Evolutionary conservation across 768 basidiomycete species (phyloP), one percentile per base, ranked within the genome.

Genomic region (Sutorius australiensis): DNA sequence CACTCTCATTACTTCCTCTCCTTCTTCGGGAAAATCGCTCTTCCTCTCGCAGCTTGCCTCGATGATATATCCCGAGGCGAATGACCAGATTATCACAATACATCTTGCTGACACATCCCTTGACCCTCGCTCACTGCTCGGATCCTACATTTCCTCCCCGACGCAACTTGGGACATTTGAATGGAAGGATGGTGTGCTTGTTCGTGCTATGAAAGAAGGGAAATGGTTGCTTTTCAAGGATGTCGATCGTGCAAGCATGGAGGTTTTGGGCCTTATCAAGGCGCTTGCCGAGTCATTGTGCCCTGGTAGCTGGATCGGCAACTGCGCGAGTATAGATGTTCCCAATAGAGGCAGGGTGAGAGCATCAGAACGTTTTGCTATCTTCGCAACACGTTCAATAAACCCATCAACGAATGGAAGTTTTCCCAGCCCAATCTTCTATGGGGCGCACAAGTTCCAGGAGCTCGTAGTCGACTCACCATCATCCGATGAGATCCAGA

Each of bases 61-160:
- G 10, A 61, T 76, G 10, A 68, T 98, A 11, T 77, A 83, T 63
- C 86, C 91, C 0, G 73, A 73, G 17, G 63, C 71, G 7, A 75
- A 72, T 48, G 85, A 86, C 54, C 84, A 92, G 41, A 79, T 97
- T 38, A 79, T 98, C 31, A 85, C 81, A 1, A 85, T 99, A 53
- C 89, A 95, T 61, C 83, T 98, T 24, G 92, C 93, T 6, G 97
- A 98, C 61, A 95, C 94, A 0, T 95, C 95, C 2, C 78, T 99
- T 41, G 95, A 99, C 64, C 87, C 95, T 30, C 88, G 95, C 21
- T 87, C 93, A 0, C 78, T 99, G 6, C 79, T 99, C 39, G 95
- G 97, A 5, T 94, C 92, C 2, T 95, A 98, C 54, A 76, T 92
- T 3, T 95, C 95, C 2, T 97, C 95, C 0, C 77, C 87, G 0